Conservation (phyloP, 768 basidiomycete genomes). For the Xanthoconium stramineum region DNA sequence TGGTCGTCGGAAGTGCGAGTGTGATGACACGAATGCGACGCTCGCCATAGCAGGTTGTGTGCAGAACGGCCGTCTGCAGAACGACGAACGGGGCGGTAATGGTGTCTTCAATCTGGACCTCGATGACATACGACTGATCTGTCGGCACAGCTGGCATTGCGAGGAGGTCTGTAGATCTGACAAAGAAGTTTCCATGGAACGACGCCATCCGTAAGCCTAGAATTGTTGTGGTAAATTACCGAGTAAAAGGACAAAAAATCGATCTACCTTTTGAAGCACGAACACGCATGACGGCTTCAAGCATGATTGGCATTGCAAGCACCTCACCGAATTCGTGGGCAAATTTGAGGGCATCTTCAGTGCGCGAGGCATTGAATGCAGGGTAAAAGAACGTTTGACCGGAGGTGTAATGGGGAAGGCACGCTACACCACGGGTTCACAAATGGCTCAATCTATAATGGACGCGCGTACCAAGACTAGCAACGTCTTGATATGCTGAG, state of each 20-base stretch:
- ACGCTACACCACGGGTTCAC: slow-evolving; percentile 47
- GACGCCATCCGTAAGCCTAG: slow-evolving; percentile 90
- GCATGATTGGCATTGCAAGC: slow-evolving; percentile 88
- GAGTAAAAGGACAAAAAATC: neutral
- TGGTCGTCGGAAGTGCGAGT: slow-evolving; percentile 82
- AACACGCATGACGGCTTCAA: slow-evolving; percentile 97
- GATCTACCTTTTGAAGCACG: slow-evolving; percentile 86
- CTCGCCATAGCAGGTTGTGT: slow-evolving; percentile 92
- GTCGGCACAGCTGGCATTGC: slow-evolving; percentile 96
- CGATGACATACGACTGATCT: slow-evolving; percentile 94
- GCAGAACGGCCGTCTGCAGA: slow-evolving; percentile 90
- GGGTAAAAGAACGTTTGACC: slow-evolving; percentile 99
- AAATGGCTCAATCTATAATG: neutral
- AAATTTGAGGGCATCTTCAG: slow-evolving; percentile 97
- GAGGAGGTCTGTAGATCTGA: slow-evolving; percentile 92
- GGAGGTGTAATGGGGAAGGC: slow-evolving; percentile 93
- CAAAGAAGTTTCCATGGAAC: slow-evolving; percentile 99
- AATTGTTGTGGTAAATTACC: neutral
- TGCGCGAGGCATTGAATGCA: slow-evolving; percentile 90
- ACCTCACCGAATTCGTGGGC: slow-evolving; percentile 96
- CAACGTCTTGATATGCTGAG: slow-evolving; percentile 90
- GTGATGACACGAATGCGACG: slow-evolving; percentile 91
- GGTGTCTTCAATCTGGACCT: slow-evolving; percentile 93
- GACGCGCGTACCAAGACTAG: slow-evolving; percentile 65
- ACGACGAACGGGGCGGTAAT: slow-evolving; percentile 89